Evolutionary conservation across 768 basidiomycete genomes (phyloP), one percentile per base, ranked within the genome.

Genomic region (Hypholoma sublateritium): DNA sequence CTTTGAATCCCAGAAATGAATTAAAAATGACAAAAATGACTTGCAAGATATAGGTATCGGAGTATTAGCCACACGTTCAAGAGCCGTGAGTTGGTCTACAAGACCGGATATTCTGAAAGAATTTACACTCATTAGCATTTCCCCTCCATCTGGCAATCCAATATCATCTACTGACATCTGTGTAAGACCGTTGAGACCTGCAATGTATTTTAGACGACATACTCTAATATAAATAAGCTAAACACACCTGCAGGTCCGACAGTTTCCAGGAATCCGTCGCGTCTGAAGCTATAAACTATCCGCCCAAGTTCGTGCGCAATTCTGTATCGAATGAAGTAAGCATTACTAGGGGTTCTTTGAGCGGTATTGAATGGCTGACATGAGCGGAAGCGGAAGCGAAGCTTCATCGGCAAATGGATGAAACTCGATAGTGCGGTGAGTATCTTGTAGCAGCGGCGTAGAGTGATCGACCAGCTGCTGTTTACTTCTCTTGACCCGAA

Each of bases 51-150:
- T 73, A 17, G 91, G 92, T 49, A 93, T 91, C 0, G 89, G 89
- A 9, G 92, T 92, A 69, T 91, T 93, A 14, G 92, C 90, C 35
- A 95, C 81, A n/a, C 95, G 83, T 72, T 98, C 95, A 87, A 97
- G 92, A 5, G 80, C 78, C 14, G 87, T 84, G 63, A 98, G 78
- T 68, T 93, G 88, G 64, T 95, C 92, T 1, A 91, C 87, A 85
- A 96, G 88, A 36, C 81, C 79, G 59, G 89, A 88, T 46, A 94
- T 74, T 48, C 91, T 92, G 60, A 3, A 11, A 25, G 32, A 50
- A 22, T 58, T 45, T 41, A 52, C 39, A 47, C 46, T 51, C 9
- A 32, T 32, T 32, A 32, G 28, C 28, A 32, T 6, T 32, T 32
- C 28, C 37, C 12, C 21, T 24, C 12, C 16, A 25, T 16, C 19